Evolutionary conservation across 2,329 filamentous ascomycete genomes (phyloP), one percentile per base, ranked within the genome.

Genomic region (Fonsecaea nubica): DNA sequence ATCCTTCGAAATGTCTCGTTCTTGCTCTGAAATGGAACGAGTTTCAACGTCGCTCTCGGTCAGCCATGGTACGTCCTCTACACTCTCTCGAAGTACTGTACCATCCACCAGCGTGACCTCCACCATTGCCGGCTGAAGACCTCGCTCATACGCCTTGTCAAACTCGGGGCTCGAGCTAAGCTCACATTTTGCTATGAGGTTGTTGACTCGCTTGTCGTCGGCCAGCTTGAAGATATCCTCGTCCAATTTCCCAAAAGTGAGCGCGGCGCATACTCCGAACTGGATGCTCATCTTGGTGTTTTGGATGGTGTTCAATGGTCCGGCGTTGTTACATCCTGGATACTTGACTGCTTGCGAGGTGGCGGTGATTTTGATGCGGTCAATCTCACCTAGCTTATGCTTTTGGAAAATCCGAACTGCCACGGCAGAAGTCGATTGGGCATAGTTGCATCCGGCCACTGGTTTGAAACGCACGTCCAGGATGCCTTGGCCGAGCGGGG

Each of bases 201-300:
- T 32, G 9, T 45, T 66, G 18, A 66, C 48, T 15, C 8, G 18
- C 21, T 18, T 32, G 13, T 66, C 55, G 21, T 56, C 36, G 21
- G 45, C n/a, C 15, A 32, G 3, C 9, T 35, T 54, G 55, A 60
- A 63, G 18, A 50, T 40, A 6, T 68, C 55, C 25, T 68, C 63
- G 32, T 55, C 61, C 35, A 63, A 15, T 12, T 36, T 38, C 13
- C 65, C 65, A 33, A 60, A 64, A 15, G 62, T 33, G 15, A 67
- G 38, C 4, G 57, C 61, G 3, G 62, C 62, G 21, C 25, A 60
- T 8, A 67, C 65, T 4, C 56, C 62, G 33, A 56, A 67, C 30
- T 67, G 65, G 6, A 67, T 54, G 40, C 62, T 64, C 65, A 67
- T 64, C 36, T 64, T 64, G 3, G 62, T 67, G 25, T 67, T 36